Conservation (phyloP, 352 stramenopile species). For the Pythium biforme region DNA sequence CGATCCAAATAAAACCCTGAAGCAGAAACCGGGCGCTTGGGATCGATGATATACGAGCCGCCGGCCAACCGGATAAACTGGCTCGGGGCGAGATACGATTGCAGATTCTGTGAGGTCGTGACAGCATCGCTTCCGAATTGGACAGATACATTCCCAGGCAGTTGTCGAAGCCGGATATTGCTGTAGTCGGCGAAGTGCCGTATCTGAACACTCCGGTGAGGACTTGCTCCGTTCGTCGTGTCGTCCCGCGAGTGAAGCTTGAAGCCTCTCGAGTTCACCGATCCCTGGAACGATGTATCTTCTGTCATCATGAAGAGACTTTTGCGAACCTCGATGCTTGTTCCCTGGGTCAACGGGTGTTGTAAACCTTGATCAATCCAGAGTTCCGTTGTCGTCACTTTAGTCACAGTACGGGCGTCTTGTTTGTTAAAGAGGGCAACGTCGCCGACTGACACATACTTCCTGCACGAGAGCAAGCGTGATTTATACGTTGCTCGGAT, state of each 20-base stretch:
- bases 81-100: constrained; percentile 29
- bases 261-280: constrained; percentile 49
- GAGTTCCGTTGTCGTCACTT: constrained; percentile 38
- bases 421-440: constrained; percentile 49
- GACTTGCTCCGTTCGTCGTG: constrained; percentile 29
- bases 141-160: constrained; percentile 53
- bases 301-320: constrained; percentile 44
- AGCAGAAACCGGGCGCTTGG: constrained; percentile 28
- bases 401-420: constrained; percentile 49
- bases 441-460: constrained; percentile 48
- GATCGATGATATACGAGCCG: constrained; percentile 48
- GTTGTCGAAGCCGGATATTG: constrained; percentile 23
- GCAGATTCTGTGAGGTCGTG: constrained; percentile 41
- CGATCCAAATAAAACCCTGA: constrained; percentile 50
- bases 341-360: constrained; percentile 33
- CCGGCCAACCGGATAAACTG: constrained; percentile 55
- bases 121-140: constrained; percentile 45
- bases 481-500: background rate
- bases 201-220: constrained; percentile 44
- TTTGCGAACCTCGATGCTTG: constrained; percentile 51
- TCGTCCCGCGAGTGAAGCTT: constrained; percentile 50
- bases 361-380: constrained; percentile 53
- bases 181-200: constrained; percentile 54
- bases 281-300: constrained; percentile 40
- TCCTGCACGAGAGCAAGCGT: constrained; percentile 21